phyloP scores from a whole-genome alignment of 202 grass and related monocot species.

The Hordeum pubiflorum region DNA sequence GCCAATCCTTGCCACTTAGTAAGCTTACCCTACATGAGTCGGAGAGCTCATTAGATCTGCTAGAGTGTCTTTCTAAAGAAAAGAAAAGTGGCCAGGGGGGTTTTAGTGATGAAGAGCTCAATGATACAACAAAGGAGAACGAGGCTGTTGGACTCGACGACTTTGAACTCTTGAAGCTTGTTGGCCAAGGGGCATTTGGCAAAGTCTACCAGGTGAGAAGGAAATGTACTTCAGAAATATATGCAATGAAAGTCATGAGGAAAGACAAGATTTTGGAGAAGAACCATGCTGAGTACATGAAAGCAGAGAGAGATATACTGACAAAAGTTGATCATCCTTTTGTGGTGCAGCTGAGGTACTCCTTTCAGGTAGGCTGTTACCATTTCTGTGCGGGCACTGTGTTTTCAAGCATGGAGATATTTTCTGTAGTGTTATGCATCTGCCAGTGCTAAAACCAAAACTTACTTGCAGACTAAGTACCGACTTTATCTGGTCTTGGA shows the following conservation, averaged over 20 bases:
- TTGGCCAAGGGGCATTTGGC: slow-evolving; percentile 94
- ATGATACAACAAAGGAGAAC: slow-evolving; percentile 38
- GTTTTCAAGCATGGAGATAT: slow-evolving; percentile 7
- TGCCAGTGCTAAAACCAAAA: slow-evolving; percentile 9
- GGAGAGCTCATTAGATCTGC: slow-evolving; percentile 58
- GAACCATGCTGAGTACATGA: slow-evolving; percentile 98
- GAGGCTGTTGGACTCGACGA: slow-evolving; percentile 68
- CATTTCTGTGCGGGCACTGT: slow-evolving; percentile 8
- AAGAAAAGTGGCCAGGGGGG: slow-evolving; percentile 27
- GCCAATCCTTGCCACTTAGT: slow-evolving; percentile 61
- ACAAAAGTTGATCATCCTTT: slow-evolving; percentile 98
- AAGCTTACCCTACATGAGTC: slow-evolving; percentile 60
- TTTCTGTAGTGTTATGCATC: not conserved
- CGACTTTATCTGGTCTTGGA: slow-evolving; percentile 88
- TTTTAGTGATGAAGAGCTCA: slow-evolving; percentile 34
- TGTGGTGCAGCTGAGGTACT: slow-evolving; percentile 92
- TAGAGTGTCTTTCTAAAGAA: slow-evolving; percentile 53
- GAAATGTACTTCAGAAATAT: slow-evolving; percentile 89
- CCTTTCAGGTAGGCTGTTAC: slow-evolving; percentile 65
- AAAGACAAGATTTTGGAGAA: slow-evolving; percentile 98
- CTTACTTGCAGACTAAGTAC: slow-evolving; percentile 78
- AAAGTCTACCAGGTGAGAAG: slow-evolving; percentile 98
- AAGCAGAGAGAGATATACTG: slow-evolving; percentile 95
- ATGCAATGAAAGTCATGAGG: slow-evolving; percentile 99
- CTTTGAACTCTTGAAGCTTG: slow-evolving; percentile 91